Evolutionary conservation across 305 asterid genomes (phyloP), one percentile per base, ranked within the genome.

Genomic region (Galium porrigens): DNA sequence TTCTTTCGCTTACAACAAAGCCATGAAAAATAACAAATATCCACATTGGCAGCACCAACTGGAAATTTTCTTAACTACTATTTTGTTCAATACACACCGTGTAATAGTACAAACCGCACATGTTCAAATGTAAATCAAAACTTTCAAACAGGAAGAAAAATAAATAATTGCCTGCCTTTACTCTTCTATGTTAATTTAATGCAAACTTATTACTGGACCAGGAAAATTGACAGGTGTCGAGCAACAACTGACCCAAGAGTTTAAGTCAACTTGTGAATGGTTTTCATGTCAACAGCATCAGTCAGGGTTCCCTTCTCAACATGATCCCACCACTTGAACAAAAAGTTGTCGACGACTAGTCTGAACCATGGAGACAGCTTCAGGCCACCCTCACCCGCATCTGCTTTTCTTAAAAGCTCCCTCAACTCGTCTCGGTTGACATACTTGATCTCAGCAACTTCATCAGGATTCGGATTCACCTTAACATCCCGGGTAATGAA

Each of bases 291-390:
- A 11, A 71, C 80, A 3, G 81, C 91, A 63, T 83, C 94, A 2
- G 63, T 6, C 22, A 88, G 82, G 17, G 96, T 84, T 52, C 96
- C 96, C 39, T 86, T 86, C 84, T 86, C 86, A 6, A 86, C 94
- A 55, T 91, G 89, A 68, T 92, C 96, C 98, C 98, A 92, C 98
- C 98, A 92, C 82, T 89, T 85, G 85, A 81, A 84, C 82, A 92
- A 73, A 83, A 89, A 92, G 71, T 86, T 92, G 68, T 92, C 95
- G 0, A 86, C 98, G 1, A 91, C 82, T 46, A 91, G 79, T 64
- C 95, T 76, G 86, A 91, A 91, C 98, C 98, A 91, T 0, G 98
- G 98, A 11, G 98, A 88, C 12, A 91, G 85, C 87, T 88, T 88
- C 73, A 88, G 54, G 11, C 95, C 98, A 33, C 69, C 98, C 77